Conservation (phyloP, 495 filamentous ascomycete genomes). For the Cairneyella variabilis region DNA sequence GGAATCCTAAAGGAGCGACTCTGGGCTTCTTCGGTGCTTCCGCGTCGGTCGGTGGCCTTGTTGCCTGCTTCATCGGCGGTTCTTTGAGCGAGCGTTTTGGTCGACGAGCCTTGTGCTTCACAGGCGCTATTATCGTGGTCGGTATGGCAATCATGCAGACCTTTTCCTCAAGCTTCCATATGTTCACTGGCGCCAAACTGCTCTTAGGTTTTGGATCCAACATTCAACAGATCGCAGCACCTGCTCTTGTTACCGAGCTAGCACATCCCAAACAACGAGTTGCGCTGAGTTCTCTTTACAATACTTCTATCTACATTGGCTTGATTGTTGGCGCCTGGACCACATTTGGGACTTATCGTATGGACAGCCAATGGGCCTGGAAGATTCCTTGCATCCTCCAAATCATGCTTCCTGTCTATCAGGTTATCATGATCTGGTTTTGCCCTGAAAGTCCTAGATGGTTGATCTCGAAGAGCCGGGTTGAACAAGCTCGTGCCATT, state of each 20-base stretch:
- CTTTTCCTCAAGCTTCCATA: slow-evolving; percentile 28
- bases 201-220: slow-evolving; percentile 43
- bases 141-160: slow-evolving; percentile 49
- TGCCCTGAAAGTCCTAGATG: slow-evolving; percentile 72
- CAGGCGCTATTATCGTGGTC: slow-evolving; percentile 55
- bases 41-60: slow-evolving; percentile 53
- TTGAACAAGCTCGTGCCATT: slow-evolving; percentile 61
- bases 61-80: slow-evolving; percentile 54
- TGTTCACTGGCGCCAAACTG: slow-evolving; percentile 34
- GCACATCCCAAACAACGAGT: slow-evolving; percentile 50
- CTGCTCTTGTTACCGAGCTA: slow-evolving; percentile 48
- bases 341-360: neutral
- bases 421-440: neutral
- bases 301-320: neutral
- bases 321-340: neutral
- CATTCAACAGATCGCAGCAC: slow-evolving; percentile 51
- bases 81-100: slow-evolving; percentile 46
- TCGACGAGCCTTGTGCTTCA: slow-evolving; percentile 52
- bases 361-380: neutral
- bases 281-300: neutral
- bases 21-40: slow-evolving; percentile 37
- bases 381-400: neutral
- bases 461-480: slow-evolving; percentile 61
- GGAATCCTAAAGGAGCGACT: slow-evolving; percentile 7
- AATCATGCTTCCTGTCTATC: neutral